Evolutionary conservation across 306 rosid genomes (phyloP), one percentile per base, ranked within the genome.

Genomic region (Ochetophila trinervis): DNA sequence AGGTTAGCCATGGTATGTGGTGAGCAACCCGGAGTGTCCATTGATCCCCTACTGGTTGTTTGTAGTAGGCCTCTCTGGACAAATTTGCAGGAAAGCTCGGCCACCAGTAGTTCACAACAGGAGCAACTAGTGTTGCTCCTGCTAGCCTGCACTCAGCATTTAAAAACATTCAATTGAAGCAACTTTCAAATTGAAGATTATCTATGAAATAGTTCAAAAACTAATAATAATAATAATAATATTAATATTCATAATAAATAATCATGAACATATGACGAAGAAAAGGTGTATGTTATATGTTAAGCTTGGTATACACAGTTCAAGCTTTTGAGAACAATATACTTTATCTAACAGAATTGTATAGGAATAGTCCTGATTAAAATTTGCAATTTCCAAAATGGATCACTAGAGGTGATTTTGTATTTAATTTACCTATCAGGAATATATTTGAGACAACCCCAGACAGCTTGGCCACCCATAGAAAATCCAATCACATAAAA

Each of bases 21-120:
- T 86, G 91, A 73, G 79, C 69, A 60, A 76, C 86, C 56, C 84
- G 54, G 49, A 86, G 20, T 1, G 81, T 21, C 91, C 88, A 86
- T 63, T 83, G 88, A 11, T 83, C 88, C 42, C 15, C 70, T 11
- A 3, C 16, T 1, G 62, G 76, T 73, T 78, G 86, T 44, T 65
- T 32, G 27, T 78, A 42, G 48, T 75, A 86, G 32, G 32, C 32
- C 57, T 78, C 53, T 15, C 44, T 47, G 18, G 81, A 67, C 60
- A 80, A 34, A 63, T 83, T 76, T 0, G 72, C 52, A 32, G 91
- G 88, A 27, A 86, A 23, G 0, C 74, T 72, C 12, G 47, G 75
- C 88, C 91, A 86, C 88, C 88, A 86, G 52, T 76, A 86, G 55
- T 86, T 86, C 16, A 71, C 9, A 22, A 71, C 81, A 3, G 88